Evolutionary conservation across 1,284 basidiomycete genomes (phyloP), one percentile per base, ranked within the genome.

Genomic region (Cystobasidiaceae sp.): DNA sequence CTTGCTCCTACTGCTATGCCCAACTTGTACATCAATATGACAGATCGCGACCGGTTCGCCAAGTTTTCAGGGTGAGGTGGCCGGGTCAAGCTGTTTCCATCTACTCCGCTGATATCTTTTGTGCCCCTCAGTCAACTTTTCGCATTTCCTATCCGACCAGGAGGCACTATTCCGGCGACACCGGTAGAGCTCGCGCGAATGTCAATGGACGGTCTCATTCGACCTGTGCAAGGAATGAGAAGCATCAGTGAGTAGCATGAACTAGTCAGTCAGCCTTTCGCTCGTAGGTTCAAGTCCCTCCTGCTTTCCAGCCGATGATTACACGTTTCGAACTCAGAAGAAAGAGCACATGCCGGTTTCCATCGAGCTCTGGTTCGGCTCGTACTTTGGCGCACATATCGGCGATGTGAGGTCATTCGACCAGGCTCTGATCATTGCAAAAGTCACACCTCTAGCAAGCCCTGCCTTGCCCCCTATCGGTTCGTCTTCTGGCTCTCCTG

Each of bases 331-430:
- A 25, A 30, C 32, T 17, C 48, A 51, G 23, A 39, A 27, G n/a
- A 55, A 39, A 32, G 44, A 45, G 25, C 46, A 43, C 27, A 17
- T 55, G 3, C 28, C 51, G 15, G 51, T 45, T 23, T 23, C n/a
- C 11, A 46, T 64, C 43, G 44, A 56, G 43, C 46, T 64, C 8
- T 56, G 39, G 43, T 46, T 56, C 17, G 32, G 61, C 32, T 55
- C 51, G 28, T 64, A 51, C 52, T 56, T 46, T 25, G 61, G 61
- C 9, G 60, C 60, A 11, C 51, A 25, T 3, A 19, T 39, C 6
- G 33, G n/a, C n/a, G 39, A 62, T 23, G 17, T 54, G 15, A n/a
- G 17, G 6, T 45, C 41, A 5, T 46, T 62, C 46, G 43, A 11
- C 15, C 25, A 44, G 17, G 50, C 60, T 5, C 13, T 54, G 19